Evolutionary conservation across 345 rosid genomes (phyloP).

Genomic region (Limnanthes douglasii): DNA sequence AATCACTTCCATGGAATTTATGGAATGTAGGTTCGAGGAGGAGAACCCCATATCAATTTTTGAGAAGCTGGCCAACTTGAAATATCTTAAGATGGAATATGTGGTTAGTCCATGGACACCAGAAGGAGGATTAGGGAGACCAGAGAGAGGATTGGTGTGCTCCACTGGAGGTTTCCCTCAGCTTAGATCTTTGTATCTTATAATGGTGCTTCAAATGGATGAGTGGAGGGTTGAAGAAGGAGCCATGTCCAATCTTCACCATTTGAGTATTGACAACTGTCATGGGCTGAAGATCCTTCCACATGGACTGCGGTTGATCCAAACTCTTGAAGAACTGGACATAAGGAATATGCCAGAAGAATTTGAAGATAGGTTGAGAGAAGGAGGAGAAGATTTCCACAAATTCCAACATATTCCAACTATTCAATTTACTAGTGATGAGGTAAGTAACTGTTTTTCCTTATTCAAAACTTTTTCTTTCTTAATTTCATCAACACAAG

Average conservation of each 20-base stretch:
- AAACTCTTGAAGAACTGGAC: constrained; percentile 17
- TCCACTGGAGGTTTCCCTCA: constrained; percentile 10
- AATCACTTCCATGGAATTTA: too few species aligned
- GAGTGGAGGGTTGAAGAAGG: constrained; percentile 14
- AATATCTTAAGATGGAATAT: constrained; percentile 8
- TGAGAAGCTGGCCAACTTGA: constrained; percentile 22
- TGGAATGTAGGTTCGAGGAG: too few species aligned
- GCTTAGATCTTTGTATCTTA: constrained; percentile 8
- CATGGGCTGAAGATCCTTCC: constrained; percentile 15
- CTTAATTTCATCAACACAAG: too few species aligned
- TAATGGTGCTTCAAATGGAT: constrained; percentile 4
- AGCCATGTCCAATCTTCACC: constrained; percentile 18
- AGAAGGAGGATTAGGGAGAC: constrained; percentile 14
- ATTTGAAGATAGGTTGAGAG: constrained; percentile 18
- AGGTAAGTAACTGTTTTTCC: too few species aligned
- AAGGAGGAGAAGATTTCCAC: constrained; percentile 30
- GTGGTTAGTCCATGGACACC: too few species aligned
- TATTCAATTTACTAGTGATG: too few species aligned
- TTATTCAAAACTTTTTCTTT: too few species aligned
- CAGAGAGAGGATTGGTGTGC: constrained; percentile 14
- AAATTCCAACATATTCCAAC: constrained; percentile 29
- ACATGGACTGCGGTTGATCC: constrained; percentile 12
- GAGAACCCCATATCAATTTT: constrained; percentile 30
- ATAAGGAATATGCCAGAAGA: constrained; percentile 24
- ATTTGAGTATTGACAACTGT: constrained; percentile 14